These are phyloP conservation scores for Apostasia ramifera DNA, from an alignment of 106 monocot species.

Conservation along the genomic window DNA sequence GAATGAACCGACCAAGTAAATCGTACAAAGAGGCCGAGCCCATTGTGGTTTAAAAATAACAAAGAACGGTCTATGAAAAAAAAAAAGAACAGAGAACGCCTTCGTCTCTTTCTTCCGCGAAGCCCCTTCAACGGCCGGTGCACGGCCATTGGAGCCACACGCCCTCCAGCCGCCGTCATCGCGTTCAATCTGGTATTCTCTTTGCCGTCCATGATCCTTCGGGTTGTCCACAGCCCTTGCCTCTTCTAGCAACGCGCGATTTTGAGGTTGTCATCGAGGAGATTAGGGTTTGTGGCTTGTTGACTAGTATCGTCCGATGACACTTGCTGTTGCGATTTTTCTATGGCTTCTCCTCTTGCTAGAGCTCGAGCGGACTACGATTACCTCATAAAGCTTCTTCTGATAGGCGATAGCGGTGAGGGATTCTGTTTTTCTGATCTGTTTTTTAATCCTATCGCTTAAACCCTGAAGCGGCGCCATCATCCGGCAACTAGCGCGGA, in stretches of 20 bases:
- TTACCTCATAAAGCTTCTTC: constrained; percentile 51
- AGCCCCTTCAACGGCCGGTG: background rate
- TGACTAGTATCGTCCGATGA: background rate
- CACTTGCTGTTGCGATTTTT: background rate
- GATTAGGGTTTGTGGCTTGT: background rate
- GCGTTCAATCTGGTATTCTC: background rate
- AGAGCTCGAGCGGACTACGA: constrained; percentile 51
- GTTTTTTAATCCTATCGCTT: background rate
- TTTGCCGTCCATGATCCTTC: background rate
- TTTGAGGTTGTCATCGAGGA: constrained; percentile 1
- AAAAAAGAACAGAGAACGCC: background rate
- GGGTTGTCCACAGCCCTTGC: background rate
- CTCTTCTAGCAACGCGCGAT: too few species aligned
- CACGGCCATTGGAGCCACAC: background rate
- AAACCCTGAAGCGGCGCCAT: too few species aligned
- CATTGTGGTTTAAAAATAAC: background rate
- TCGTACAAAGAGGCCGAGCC: background rate
- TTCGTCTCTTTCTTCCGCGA: background rate
- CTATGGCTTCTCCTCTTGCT: constrained; percentile 41
- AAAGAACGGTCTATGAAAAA: background rate
- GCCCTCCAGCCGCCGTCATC: background rate
- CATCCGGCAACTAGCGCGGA: too few species aligned
- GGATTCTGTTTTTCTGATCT: background rate
- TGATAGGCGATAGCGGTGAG: constrained; percentile 55
- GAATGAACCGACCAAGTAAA: too few species aligned